These are phyloP conservation scores for Sugiyamaella japonica DNA, from an alignment of 1,139 yeast genomes.

Conservation along the genomic window DNA sequence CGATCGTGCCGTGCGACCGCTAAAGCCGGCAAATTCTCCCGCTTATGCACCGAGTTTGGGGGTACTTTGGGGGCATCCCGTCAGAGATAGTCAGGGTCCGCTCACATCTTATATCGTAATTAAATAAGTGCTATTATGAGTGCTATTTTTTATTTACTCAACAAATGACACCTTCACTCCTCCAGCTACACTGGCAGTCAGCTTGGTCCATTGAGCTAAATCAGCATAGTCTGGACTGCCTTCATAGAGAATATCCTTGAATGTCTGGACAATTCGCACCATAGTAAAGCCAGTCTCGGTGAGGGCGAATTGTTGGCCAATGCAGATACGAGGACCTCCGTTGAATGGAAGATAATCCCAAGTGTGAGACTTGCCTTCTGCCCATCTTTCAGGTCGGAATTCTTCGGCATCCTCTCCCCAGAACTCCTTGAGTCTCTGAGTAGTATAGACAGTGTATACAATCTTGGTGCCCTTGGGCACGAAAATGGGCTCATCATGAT, in stretches of 20 bases:
- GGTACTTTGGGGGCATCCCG: background rate
- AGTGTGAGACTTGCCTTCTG: constrained; percentile 27
- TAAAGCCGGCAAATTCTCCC: no score
- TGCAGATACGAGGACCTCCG: constrained; percentile 61
- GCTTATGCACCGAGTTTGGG: background rate
- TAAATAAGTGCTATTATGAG: no score
- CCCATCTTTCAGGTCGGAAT: constrained; percentile 58
- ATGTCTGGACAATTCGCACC: constrained; percentile 47
- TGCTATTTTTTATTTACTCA: background rate
- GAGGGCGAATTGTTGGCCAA: constrained; percentile 61
- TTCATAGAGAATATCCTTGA: constrained; percentile 25
- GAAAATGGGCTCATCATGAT: constrained; percentile 47
- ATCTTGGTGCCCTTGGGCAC: constrained; percentile 51
- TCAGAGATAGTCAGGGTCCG: no score
- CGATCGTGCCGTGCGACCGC: background rate
- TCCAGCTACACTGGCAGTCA: constrained; percentile 27
- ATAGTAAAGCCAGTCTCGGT: constrained; percentile 55
- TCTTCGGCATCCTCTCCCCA: constrained; percentile 53
- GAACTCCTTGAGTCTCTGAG: constrained; percentile 47
- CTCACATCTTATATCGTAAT: no score
- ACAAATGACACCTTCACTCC: constrained; percentile 26
- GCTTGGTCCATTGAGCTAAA: constrained; percentile 21
- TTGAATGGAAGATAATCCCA: constrained; percentile 48
- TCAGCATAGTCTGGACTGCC: constrained; percentile 13
- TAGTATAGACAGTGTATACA: constrained; percentile 46